A percentile compares a stretch with the other conserved stretches of the same genome.
Conservation (phyloP, 331 rosid species). For the Quercus lobata region DNA sequence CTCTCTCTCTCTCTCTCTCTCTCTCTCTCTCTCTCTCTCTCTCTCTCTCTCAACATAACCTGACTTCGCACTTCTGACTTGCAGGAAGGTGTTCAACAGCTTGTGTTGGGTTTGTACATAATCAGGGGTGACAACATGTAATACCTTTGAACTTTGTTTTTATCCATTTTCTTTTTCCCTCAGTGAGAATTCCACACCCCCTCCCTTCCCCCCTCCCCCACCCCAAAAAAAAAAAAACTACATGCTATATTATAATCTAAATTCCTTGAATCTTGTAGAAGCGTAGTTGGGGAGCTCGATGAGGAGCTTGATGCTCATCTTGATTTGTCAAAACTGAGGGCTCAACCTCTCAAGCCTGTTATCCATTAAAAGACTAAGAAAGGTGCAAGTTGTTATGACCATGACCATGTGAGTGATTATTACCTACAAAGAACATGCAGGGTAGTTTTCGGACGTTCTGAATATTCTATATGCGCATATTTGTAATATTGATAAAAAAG, state of each 20-base stretch:
- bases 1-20: too few species aligned
- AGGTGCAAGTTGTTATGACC: neutral
- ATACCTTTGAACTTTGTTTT: neutral
- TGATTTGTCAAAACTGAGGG: constrained; percentile 79
- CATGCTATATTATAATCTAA: neutral
- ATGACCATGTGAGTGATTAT: neutral
- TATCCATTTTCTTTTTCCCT: neutral
- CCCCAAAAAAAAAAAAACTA: neutral
- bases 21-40: too few species aligned
- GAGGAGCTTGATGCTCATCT: constrained; percentile 84
- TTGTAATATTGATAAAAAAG: neutral
- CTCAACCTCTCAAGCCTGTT: constrained; percentile 87
- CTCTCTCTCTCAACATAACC: neutral
- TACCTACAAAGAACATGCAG: neutral
- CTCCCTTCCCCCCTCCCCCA: too few species aligned
- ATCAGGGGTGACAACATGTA: constrained; percentile 99
- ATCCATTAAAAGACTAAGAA: constrained; percentile 48
- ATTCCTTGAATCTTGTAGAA: constrained; percentile 52
- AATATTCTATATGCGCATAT: neutral
- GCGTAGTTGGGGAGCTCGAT: constrained; percentile 95
- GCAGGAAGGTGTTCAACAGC: constrained; percentile 99
- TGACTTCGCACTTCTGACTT: constrained; percentile 18
- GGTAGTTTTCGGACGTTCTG: neutral
- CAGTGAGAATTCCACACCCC: too few species aligned
- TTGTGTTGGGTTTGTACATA: constrained; percentile 89